Conservation (phyloP, 495 filamentous ascomycete genomes). For the Parathielavia appendiculata region DNA sequence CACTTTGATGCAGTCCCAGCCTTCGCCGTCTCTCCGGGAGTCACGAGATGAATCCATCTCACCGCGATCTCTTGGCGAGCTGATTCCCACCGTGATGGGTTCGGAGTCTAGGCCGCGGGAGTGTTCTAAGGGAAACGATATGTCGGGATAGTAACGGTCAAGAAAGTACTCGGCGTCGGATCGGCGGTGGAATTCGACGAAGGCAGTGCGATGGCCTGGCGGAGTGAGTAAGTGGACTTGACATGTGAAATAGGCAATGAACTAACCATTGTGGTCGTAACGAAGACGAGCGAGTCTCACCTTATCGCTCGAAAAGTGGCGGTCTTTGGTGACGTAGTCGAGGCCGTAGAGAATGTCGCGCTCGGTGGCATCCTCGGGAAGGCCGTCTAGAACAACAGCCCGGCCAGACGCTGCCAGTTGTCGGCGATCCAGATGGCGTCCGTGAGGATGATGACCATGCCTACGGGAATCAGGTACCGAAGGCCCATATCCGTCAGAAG, state of each 20-base stretch:
- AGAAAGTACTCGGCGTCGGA: conserved; percentile 59
- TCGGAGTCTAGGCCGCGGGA: conserved; percentile 37
- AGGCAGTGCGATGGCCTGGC: conserved; percentile 32
- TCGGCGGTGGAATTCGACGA: conserved; percentile 37
- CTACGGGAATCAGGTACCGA: not conserved
- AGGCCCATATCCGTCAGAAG: conserved; percentile 8
- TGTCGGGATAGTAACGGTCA: conserved; percentile 57
- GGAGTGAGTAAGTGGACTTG: not conserved
- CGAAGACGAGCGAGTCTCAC: conserved; percentile 28
- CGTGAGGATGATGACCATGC: not conserved
- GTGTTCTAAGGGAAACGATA: conserved; percentile 42
- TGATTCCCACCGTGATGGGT: conserved; percentile 53
- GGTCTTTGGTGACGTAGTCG: conserved; percentile 28
- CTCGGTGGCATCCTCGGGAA: conserved; percentile 33
- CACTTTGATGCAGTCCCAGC: conserved; percentile 74
- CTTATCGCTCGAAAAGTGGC: conserved; percentile 27
- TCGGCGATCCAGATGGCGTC: conserved; percentile 8
- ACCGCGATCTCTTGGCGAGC: conserved; percentile 55
- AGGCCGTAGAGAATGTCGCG: conserved; percentile 38
- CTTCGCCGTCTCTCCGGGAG: conserved; percentile 52
- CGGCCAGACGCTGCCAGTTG: conserved; percentile 11
- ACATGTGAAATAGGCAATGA: not conserved
- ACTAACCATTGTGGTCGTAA: conserved; percentile 29
- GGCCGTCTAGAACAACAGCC: conserved; percentile 22
- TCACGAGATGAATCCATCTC: conserved; percentile 49